phyloP scores from a whole-genome alignment of 768 basidiomycete species.

The Trichaptum fuscoviolaceum region DNA sequence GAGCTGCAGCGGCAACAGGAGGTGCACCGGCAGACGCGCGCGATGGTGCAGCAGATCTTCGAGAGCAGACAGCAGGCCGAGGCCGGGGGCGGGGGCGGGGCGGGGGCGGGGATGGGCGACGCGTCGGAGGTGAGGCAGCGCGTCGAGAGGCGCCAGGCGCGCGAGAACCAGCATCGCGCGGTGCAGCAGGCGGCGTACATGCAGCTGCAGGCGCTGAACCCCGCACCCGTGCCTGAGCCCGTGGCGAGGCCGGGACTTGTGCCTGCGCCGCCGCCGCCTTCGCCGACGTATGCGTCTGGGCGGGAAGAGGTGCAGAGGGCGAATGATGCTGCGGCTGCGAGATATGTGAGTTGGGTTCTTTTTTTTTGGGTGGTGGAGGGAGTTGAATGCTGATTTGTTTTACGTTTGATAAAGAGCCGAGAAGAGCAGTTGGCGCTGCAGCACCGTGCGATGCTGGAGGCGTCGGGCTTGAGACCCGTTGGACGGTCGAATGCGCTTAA shows the following conservation, averaged over 20 bases:
- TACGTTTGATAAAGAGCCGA: not conserved
- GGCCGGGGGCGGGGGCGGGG: too few relatives aligned
- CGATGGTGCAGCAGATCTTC: not conserved
- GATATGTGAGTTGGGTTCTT: not conserved
- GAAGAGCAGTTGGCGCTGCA: not conserved
- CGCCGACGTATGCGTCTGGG: too few relatives aligned
- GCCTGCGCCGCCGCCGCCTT: too few relatives aligned
- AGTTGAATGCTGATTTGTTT: not conserved
- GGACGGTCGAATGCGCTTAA: not conserved
- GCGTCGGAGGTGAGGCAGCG: not conserved
- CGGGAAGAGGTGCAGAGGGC: too few relatives aligned
- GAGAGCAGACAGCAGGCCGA: not conserved
- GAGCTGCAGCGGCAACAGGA: not conserved
- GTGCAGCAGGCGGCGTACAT: not conserved
- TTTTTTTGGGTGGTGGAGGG: not conserved
- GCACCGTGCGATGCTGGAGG: not conserved
- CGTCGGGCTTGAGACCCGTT: not conserved
- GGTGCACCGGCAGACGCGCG: not conserved
- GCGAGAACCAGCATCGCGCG: not conserved
- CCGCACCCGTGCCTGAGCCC: too few relatives aligned
- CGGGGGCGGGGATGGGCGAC: too few relatives aligned
- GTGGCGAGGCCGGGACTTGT: too few relatives aligned
- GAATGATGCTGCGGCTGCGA: not conserved
- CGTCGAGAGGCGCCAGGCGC: not conserved
- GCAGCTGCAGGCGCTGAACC: not conserved